These are phyloP conservation scores for Dictyostelium brefeldianum DNA, from an alignment of 78 protist genomes.

Conservation along the genomic window DNA sequence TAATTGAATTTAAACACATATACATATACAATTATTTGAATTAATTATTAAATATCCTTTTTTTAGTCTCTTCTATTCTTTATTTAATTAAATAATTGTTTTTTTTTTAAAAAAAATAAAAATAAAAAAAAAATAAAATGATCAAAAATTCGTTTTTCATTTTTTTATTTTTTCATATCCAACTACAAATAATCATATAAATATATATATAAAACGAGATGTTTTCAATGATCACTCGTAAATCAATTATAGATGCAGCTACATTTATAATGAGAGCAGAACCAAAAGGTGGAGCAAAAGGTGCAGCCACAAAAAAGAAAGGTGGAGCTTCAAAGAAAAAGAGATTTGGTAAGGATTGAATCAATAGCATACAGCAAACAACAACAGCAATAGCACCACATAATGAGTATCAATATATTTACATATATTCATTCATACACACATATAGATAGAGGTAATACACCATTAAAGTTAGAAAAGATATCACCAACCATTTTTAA, in stretches of 20 bases:
- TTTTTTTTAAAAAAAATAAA: neutral
- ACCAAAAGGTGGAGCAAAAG: conserved; percentile 11
- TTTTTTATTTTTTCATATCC: neutral
- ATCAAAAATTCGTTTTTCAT: neutral
- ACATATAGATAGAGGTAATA: conserved; percentile 53
- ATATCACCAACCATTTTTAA: conserved; percentile 26
- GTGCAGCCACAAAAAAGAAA: conserved; percentile 48
- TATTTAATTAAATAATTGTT: neutral
- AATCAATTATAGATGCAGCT: neutral
- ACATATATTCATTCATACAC: neutral
- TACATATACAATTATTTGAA: no score
- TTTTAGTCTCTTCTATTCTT: neutral
- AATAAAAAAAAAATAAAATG: no score
- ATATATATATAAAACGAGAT: neutral
- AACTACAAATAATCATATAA: neutral
- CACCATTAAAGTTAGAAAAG: conserved; percentile 60
- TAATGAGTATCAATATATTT: neutral
- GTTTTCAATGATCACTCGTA: conserved; percentile 15
- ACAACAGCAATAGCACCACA: neutral
- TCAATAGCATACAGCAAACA: neutral
- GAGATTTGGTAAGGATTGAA: conserved; percentile 20
- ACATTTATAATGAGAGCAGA: conserved; percentile 35
- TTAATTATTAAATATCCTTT: no score
- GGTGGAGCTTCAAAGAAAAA: conserved; percentile 61
- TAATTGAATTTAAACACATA: no score